Evolutionary conservation across 2,329 filamentous ascomycete species (phyloP).

Genomic region (Diaporthe humulicola): DNA sequence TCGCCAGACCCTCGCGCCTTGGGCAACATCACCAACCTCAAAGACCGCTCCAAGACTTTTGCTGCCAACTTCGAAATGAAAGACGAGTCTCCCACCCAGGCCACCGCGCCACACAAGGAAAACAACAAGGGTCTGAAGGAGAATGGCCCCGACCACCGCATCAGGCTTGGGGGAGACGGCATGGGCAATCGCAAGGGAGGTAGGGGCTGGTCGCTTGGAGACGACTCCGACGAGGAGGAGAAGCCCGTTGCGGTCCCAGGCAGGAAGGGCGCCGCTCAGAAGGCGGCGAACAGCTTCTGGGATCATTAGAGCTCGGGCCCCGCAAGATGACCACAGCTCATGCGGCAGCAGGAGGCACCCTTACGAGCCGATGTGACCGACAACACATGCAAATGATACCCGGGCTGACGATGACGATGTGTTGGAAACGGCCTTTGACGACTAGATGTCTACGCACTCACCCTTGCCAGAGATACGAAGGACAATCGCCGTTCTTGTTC

Average conservation of each 20-base stretch:
- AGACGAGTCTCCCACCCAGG: conserved; percentile 72
- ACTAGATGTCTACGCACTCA: conserved; percentile 44
- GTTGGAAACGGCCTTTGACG: conserved; percentile 50
- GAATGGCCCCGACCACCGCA: conserved; percentile 52
- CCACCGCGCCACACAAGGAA: conserved; percentile 55
- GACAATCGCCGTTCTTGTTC: not conserved
- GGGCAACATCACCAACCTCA: conserved; percentile 78
- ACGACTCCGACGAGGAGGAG: conserved; percentile 60
- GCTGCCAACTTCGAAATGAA: conserved; percentile 82
- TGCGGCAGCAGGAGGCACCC: conserved; percentile 15
- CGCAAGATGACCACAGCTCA: conserved; percentile 7
- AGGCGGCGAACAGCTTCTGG: conserved; percentile 58
- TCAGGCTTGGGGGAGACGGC: conserved; percentile 70
- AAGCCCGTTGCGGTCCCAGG: conserved; percentile 51
- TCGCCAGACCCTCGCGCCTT: conserved; percentile 61
- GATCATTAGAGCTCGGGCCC: conserved; percentile 54
- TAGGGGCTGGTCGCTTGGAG: conserved; percentile 71
- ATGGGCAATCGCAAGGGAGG: conserved; percentile 74
- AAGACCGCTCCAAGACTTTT: conserved; percentile 82
- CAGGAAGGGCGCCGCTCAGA: conserved; percentile 54
- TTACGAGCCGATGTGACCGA: conserved; percentile 8
- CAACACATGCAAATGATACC: not conserved
- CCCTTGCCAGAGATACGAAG: not conserved
- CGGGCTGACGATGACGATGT: conserved; percentile 42
- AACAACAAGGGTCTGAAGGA: conserved; percentile 58